Evolutionary conservation across 169 alveolate species (phyloP), one percentile per base, ranked within the genome.

Genomic region (Sarcocystis neurona): DNA sequence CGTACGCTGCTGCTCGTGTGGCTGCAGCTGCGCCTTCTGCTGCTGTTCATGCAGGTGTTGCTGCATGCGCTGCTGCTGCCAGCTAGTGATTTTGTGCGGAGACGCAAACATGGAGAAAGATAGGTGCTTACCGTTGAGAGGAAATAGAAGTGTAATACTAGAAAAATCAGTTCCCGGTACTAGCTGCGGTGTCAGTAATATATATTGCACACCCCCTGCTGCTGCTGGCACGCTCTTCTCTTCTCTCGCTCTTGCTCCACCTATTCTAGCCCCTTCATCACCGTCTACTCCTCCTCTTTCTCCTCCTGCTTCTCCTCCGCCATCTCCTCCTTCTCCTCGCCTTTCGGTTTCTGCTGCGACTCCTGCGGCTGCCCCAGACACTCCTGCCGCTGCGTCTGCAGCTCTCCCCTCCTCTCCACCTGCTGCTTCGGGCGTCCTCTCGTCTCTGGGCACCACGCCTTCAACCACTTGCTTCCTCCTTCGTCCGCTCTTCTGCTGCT

Each of bases 91-190:
- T n/a, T n/a, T n/a, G n/a, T n/a, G n/a, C n/a, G n/a, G n/a, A n/a
- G n/a, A n/a, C n/a, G n/a, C n/a, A n/a, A n/a, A n/a, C n/a, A n/a
- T n/a, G n/a, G n/a, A n/a, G n/a, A n/a, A n/a, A n/a, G n/a, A n/a
- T n/a, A n/a, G n/a, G n/a, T n/a, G n/a, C n/a, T n/a, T n/a, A 0
- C 88, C 88, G 32, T 41, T 82, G 88, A 82, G 60, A 20, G 72
- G 70, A 30, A 82, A 82, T n/a, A 58, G 88, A 5, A 82, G 39
- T 20, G 79, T 6, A 41, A 82, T 34, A 23, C 30, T n/a, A 4
- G 88, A 82, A 47, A 46, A 60, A 5, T 82, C 79, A 23, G 60
- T 66, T 2, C 34, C 72, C 43, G 72, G 72, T 20, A 82, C 72
- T 0, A 82, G 30, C 1, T 82, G 88, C 27, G 88, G 88, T 12